Conservation (phyloP, 1,284 basidiomycete species). For the Trichosporon coremiiforme region DNA sequence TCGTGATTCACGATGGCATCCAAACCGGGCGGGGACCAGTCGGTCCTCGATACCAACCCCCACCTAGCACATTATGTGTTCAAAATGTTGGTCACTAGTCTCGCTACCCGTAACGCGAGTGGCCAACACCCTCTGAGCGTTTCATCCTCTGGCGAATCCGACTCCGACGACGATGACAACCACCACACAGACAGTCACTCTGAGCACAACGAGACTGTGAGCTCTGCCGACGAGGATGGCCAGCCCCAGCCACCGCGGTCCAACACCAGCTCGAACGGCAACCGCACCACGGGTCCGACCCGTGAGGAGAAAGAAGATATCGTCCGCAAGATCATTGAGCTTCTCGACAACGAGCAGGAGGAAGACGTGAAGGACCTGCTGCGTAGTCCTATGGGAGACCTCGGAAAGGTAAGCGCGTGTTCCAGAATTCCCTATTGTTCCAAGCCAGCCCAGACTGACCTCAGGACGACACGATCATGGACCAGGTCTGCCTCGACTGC, state of each 20-base stretch:
- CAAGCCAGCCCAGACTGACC: conserved; percentile 14
- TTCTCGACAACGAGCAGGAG: conserved; percentile 78
- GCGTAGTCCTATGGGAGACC: conserved; percentile 68
- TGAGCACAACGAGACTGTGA: conserved; percentile 5
- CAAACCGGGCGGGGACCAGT: conserved; percentile 21
- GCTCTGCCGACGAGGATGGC: conserved; percentile 21
- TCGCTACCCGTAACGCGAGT: conserved; percentile 14
- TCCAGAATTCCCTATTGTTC: not conserved
- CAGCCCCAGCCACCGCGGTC: conserved; percentile 6
- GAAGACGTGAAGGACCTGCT: conserved; percentile 77
- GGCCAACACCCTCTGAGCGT: conserved; percentile 51
- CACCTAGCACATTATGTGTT: conserved; percentile 52
- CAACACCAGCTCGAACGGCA: conserved; percentile 19
- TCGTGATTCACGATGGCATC: not conserved
- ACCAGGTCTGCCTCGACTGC: conserved; percentile 56
- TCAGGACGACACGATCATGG: conserved; percentile 55
- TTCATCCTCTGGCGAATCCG: conserved; percentile 50
- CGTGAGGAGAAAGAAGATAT: conserved; percentile 58
- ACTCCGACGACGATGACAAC: conserved; percentile 40
- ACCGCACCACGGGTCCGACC: conserved; percentile 20
- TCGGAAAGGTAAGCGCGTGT: conserved; percentile 65
- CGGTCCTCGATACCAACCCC: conserved; percentile 43
- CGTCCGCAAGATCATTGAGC: conserved; percentile 67
- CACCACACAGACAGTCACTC: conserved; percentile 9
- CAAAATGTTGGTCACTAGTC: conserved; percentile 42